Evolutionary conservation across 1,284 basidiomycete species (phyloP), one percentile per base, ranked within the genome.

Genomic region (Malassezia vespertilionis): DNA sequence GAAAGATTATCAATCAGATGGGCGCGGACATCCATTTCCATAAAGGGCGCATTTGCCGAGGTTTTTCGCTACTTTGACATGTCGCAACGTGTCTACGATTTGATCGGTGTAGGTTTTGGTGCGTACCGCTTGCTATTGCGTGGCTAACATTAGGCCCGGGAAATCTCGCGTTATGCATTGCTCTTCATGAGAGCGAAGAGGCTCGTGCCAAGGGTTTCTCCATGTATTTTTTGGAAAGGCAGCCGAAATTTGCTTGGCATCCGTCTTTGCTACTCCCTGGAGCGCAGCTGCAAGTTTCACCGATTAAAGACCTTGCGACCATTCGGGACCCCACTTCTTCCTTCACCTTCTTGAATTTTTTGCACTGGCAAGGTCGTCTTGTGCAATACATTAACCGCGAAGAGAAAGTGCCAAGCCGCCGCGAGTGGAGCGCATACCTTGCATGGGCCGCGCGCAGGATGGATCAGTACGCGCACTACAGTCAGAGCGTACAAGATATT

Each of bases 401-500:
- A 36, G 60, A 66, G 18, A 54, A 51, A 23, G 57, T 66, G 8
- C 67, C 67, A 20, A 61, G 57, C 42, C 58, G 67, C 30, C 53
- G 67, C 12, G 67, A 70, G 40, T 70, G 67, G 67, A 66, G 61
- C 33, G 63, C 65, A 10, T 70, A 70, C 47, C 56, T 70, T 30
- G 56, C 63, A 2, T 70, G 67, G 65, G 61, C 61, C 23, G 65
- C 67, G 4, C 46, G 44, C 20, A 53, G 63, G 21, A 65, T 70
- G 66, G 44, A 48, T 24, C 47, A 61, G 12, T 53, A 46, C 15
- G 61, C 61, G 9, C 53, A 49, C 24, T 69, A 68, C 30, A 58
- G 60, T 30, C 57, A 61, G 36, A 49, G 57, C 22, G 63, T 69
- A 10, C 17, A 59, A 15, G 53, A 56, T 37, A 59, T 69, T 47